These are phyloP conservation scores for Solanum gandarillasii DNA, from an alignment of 257 asterid species.

Conservation along the genomic window DNA sequence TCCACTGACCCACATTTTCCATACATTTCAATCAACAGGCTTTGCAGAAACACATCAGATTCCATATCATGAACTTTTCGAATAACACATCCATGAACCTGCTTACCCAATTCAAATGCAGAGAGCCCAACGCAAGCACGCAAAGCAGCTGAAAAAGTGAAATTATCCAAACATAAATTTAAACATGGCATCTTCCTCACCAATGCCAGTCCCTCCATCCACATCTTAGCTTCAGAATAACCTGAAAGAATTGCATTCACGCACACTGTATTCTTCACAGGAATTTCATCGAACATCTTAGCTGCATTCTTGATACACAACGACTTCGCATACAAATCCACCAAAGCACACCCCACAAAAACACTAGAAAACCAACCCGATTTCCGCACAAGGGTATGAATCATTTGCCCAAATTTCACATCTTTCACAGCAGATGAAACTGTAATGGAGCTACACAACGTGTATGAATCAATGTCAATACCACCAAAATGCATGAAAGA, in stretches of 20 bases:
- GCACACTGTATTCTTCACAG: conserved; percentile 51
- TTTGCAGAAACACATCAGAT: conserved; percentile 51
- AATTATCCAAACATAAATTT: conserved; percentile 35
- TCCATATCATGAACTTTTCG: conserved; percentile 27
- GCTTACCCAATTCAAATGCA: conserved; percentile 47
- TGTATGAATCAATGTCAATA: conserved; percentile 46
- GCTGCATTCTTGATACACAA: conserved; percentile 30
- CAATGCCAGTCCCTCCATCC: conserved; percentile 36
- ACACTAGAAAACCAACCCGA: conserved; percentile 49
- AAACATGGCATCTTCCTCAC: conserved; percentile 33
- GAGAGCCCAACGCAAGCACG: conserved; percentile 54
- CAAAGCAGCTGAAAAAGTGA: conserved; percentile 54
- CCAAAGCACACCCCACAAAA: conserved; percentile 68
- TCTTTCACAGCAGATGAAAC: conserved; percentile 28
- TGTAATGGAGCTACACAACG: conserved; percentile 42
- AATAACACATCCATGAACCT: conserved; percentile 44
- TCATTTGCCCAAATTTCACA: conserved; percentile 24
- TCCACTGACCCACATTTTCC: conserved; percentile 66
- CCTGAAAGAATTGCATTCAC: conserved; percentile 71
- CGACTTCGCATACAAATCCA: conserved; percentile 39
- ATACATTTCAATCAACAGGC: conserved; percentile 76
- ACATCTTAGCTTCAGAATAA: conserved; percentile 61
- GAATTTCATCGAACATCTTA: conserved; percentile 75
- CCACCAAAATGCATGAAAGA: conserved; percentile 51
- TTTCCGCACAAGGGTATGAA: conserved; percentile 44